phyloP scores from a whole-genome alignment of 495 filamentous ascomycete genomes.

The Neurospora sp. region DNA sequence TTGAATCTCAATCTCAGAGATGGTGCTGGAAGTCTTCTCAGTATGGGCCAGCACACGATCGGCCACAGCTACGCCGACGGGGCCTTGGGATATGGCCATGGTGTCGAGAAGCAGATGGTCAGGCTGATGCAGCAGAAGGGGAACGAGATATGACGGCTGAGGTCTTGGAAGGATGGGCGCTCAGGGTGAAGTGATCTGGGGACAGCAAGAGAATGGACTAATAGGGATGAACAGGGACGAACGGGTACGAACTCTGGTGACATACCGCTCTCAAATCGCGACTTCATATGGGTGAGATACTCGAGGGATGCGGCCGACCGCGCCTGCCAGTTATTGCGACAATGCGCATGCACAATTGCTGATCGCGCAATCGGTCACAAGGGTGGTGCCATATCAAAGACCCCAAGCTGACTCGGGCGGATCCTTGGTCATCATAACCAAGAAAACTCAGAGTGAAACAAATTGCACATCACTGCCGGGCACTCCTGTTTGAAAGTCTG shows the following conservation, averaged over 20 bases:
- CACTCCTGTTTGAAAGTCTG: not conserved
- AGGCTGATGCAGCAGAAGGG: not conserved
- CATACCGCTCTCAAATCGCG: slow-evolving; percentile 17
- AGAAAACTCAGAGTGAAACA: not conserved
- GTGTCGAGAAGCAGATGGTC: not conserved
- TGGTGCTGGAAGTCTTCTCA: slow-evolving; percentile 1
- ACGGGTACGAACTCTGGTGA: slow-evolving; percentile 7
- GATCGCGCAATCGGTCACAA: slow-evolving; percentile 25
- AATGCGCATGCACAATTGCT: not conserved
- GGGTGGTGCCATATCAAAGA: slow-evolving; percentile 21
- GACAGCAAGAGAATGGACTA: not conserved
- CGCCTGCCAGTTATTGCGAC: not conserved
- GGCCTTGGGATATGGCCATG: slow-evolving; percentile 13
- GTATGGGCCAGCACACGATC: not conserved
- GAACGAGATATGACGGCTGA: not conserved
- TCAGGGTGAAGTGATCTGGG: not conserved
- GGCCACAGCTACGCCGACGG: slow-evolving; percentile 4
- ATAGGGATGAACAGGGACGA: not conserved
- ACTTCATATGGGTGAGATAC: slow-evolving; percentile 4
- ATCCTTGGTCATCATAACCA: not conserved
- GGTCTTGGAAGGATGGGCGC: not conserved
- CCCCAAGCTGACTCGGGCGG: not conserved
- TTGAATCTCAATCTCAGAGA: slow-evolving; percentile 4
- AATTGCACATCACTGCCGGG: not conserved
- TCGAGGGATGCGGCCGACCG: not conserved